phyloP scores from a whole-genome alignment of 352 stramenopile species.

The Phytophthora podocarpi region DNA sequence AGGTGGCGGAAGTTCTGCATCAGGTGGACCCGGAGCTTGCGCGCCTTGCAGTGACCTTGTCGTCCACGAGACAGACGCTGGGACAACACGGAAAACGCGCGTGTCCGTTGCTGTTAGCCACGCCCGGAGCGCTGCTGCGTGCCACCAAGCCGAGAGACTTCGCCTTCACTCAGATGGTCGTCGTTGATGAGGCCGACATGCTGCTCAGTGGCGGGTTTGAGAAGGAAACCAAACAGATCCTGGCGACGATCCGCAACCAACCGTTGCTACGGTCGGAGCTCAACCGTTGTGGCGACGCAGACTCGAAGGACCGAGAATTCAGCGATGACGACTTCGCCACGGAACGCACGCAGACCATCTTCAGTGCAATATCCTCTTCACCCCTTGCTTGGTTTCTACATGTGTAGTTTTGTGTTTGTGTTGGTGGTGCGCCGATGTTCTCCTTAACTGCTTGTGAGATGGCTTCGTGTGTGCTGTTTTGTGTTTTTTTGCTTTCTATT shows the following conservation, averaged over 20 bases:
- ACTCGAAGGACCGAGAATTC: constrained; percentile 13
- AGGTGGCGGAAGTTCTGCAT: constrained; percentile 59
- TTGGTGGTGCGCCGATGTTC: neutral
- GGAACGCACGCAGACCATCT: constrained; percentile 65
- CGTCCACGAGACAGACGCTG: constrained; percentile 60
- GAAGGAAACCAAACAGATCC: constrained; percentile 80
- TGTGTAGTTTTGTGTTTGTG: neutral
- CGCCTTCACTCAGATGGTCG: constrained; percentile 72
- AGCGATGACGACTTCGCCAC: constrained; percentile 29
- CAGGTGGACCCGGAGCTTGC: constrained; percentile 48
- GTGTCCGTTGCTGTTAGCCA: constrained; percentile 67
- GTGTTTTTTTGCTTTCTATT: constrained; percentile 15
- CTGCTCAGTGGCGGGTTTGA: constrained; percentile 76
- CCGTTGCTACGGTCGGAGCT: constrained; percentile 50
- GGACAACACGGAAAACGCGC: constrained; percentile 27
- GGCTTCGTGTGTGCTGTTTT: neutral
- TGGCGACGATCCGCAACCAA: constrained; percentile 83
- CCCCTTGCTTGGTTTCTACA: too few species aligned
- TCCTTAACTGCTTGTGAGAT: constrained; percentile 31
- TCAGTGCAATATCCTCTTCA: constrained; percentile 79
- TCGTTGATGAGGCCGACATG: constrained; percentile 87
- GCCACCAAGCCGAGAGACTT: constrained; percentile 73
- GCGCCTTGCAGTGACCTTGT: constrained; percentile 44
- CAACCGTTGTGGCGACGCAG: constrained; percentile 37
- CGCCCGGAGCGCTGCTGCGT: constrained; percentile 64